phyloP scores from a whole-genome alignment of 2,329 filamentous ascomycete genomes.

The Verticillium zaregamsianum region DNA sequence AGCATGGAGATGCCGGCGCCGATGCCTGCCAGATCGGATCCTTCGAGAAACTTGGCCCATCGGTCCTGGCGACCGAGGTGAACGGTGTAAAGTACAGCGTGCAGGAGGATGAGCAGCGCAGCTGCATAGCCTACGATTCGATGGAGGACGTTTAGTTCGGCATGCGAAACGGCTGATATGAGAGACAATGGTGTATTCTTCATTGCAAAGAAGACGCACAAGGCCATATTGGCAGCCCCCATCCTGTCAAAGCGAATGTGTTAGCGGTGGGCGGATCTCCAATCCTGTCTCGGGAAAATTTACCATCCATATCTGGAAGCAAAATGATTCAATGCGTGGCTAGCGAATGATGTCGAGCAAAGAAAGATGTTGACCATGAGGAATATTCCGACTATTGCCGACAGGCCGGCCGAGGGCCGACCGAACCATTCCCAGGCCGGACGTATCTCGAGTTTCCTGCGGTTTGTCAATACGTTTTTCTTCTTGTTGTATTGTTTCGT shows the following conservation, averaged over 20 bases:
- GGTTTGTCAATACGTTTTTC: too few relatives aligned
- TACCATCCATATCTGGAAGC: constrained; percentile 20
- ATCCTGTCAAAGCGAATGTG: constrained; percentile 30
- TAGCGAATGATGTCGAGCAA: neutral
- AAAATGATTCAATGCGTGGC: constrained; percentile 6
- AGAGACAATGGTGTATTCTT: constrained; percentile 43
- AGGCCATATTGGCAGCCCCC: constrained; percentile 31
- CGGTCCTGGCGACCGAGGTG: constrained; percentile 20
- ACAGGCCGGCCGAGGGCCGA: neutral
- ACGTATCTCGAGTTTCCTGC: neutral
- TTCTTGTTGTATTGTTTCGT: neutral
- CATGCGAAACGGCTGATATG: constrained; percentile 27
- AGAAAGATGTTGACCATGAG: neutral
- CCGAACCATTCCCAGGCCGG: constrained; percentile 3
- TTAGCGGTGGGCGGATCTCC: constrained; percentile 2
- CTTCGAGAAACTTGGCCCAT: constrained; percentile 19
- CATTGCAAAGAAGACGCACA: constrained; percentile 39
- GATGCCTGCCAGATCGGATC: constrained; percentile 29
- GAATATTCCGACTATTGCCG: neutral
- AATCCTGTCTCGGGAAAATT: neutral
- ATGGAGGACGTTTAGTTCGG: too few relatives aligned
- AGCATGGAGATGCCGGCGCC: constrained; percentile 31
- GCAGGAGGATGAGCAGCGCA: constrained; percentile 28
- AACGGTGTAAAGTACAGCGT: constrained; percentile 27
- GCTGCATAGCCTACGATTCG: constrained; percentile 36